Evolutionary conservation across 2,329 filamentous ascomycete species (phyloP).

Genomic region (Aspergillus flavus): DNA sequence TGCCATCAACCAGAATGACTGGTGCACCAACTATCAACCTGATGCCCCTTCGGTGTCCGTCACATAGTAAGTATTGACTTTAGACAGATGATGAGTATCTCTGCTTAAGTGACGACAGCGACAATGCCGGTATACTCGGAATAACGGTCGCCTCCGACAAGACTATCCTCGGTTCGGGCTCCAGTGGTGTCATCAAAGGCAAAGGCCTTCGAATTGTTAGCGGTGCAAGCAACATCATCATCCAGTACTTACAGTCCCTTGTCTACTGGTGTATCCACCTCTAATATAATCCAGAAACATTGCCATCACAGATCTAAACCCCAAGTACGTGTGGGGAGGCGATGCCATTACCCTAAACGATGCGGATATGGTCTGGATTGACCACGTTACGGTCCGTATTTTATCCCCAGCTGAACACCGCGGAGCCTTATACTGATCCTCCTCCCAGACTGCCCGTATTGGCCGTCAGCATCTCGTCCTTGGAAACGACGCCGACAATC

Average conservation of each 20-base stretch:
- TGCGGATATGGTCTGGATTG: conserved; percentile 50
- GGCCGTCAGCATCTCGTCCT: conserved; percentile 64
- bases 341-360: conserved; percentile 58
- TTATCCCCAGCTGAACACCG: not conserved
- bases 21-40: conserved; percentile 63
- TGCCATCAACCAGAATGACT: conserved; percentile 62
- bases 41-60: conserved; percentile 51
- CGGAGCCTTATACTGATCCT: not conserved
- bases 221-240: conserved; percentile 59
- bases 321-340: conserved; percentile 61
- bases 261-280: no score
- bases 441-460: conserved; percentile 53
- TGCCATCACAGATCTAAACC: conserved; percentile 58
- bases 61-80: conserved; percentile 24
- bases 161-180: conserved; percentile 57
- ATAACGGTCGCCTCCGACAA: conserved; percentile 62
- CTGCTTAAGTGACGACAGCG: conserved; percentile 20
- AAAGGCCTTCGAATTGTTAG: conserved; percentile 57
- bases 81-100: no score
- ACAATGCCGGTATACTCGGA: conserved; percentile 55
- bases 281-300: conserved; percentile 43
- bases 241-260: conserved; percentile 41
- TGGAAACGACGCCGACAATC: conserved; percentile 55
- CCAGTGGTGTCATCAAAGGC: conserved; percentile 58
- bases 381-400: conserved; percentile 24